A percentile compares a stretch with the other conserved stretches of the same genome.
Conservation (phyloP, 176 grass and related monocot genomes). For the Aechmea fasciata region DNA sequence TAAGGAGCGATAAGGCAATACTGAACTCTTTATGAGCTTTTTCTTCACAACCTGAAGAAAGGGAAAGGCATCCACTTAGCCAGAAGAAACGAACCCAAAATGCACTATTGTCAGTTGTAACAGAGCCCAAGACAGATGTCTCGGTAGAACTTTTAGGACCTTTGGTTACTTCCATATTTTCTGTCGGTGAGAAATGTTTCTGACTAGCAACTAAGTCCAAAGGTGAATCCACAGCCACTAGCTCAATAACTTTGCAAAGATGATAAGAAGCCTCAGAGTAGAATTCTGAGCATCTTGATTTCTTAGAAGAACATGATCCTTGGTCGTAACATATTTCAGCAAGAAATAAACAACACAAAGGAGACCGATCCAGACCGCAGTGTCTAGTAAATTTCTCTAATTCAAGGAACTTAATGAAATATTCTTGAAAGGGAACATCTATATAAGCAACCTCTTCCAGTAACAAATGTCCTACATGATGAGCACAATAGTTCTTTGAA, state of each 20-base stretch:
- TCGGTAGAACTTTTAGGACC: slow-evolving; percentile 24
- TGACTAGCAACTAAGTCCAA: slow-evolving; percentile 22
- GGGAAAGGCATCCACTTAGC: slow-evolving; percentile 72
- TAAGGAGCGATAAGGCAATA: slow-evolving; percentile 57
- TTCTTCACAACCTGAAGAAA: slow-evolving; percentile 59
- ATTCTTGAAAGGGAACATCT: slow-evolving; percentile 57
- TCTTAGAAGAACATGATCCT: slow-evolving; percentile 52
- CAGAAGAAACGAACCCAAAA: slow-evolving; percentile 92
- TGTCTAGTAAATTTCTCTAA: slow-evolving; percentile 82
- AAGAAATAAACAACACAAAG: slow-evolving; percentile 75
- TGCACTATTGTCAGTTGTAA: slow-evolving; percentile 26
- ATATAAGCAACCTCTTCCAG: slow-evolving; percentile 74
- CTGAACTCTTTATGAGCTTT: slow-evolving; percentile 80
- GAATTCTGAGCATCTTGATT: slow-evolving; percentile 39
- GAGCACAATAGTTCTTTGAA: slow-evolving; percentile 47
- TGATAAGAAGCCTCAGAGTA: slow-evolving; percentile 71
- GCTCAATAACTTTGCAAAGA: slow-evolving; percentile 85
- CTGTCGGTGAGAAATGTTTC: slow-evolving; percentile 29
- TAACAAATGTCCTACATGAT: slow-evolving; percentile 62
- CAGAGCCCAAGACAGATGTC: slow-evolving; percentile 25
- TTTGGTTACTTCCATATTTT: slow-evolving; percentile 11
- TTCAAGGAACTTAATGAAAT: slow-evolving; percentile 58
- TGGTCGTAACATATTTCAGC: slow-evolving; percentile 83
- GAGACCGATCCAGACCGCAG: slow-evolving; percentile 61
- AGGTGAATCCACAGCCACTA: slow-evolving; percentile 45